Conservation (phyloP, 2,329 filamentous ascomycete species). For the Bipolaris cookei region DNA sequence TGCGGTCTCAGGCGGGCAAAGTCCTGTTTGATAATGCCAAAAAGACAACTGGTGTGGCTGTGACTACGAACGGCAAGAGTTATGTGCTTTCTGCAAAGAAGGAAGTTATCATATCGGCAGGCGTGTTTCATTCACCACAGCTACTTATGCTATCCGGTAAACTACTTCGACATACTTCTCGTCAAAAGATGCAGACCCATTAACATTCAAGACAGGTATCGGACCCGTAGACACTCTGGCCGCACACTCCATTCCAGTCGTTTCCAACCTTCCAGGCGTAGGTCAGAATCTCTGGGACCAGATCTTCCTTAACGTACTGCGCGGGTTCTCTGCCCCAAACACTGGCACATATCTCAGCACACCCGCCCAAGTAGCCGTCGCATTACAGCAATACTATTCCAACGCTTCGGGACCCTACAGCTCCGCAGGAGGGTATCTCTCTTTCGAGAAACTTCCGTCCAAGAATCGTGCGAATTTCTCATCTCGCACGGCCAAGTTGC, state of each 20-base stretch:
- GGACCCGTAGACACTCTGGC: constrained; percentile 30
- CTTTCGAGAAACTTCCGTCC: constrained; percentile 30
- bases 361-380: constrained; percentile 16
- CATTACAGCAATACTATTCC: constrained; percentile 20
- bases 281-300: constrained; percentile 38
- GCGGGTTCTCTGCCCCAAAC: constrained; percentile 25
- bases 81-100: constrained; percentile 35
- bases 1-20: constrained; percentile 22
- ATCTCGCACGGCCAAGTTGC: constrained; percentile 14
- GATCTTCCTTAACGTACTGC: constrained; percentile 29
- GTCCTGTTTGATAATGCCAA: constrained; percentile 26
- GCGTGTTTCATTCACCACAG: constrained; percentile 52
- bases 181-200: neutral
- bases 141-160: constrained; percentile 43
- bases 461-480: constrained; percentile 16
- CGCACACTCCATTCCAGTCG: constrained; percentile 24
- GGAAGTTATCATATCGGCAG: constrained; percentile 54
- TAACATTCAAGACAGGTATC: constrained; percentile 41
- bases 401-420: constrained; percentile 28
- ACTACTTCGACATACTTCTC: neutral
- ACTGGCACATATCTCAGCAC: constrained; percentile 29
- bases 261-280: constrained; percentile 34
- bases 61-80: constrained; percentile 22
- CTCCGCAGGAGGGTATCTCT: constrained; percentile 29
- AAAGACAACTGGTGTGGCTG: constrained; percentile 38